Evolutionary conservation across 75 land plant genomes (phyloP), one percentile per base, ranked within the genome.

Genomic region (Isoetes taiwanensis): DNA sequence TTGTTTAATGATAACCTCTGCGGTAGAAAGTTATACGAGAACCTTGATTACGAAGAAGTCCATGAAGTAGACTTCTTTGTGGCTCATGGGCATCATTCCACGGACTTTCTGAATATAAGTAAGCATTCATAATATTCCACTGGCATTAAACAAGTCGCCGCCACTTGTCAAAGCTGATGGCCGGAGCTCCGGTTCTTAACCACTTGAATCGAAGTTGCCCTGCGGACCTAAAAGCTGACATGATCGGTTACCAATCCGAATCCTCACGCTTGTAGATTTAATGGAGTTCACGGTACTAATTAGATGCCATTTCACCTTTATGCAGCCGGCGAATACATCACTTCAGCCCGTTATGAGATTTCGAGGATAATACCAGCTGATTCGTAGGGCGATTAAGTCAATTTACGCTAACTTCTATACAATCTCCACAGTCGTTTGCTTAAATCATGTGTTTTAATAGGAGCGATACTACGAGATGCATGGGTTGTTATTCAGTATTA

Each of bases 1-100:
- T n/a, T n/a, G n/a, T n/a, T n/a, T n/a, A 43, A 5, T 5, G 4
- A 19, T 24, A 3, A 27, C 10, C 24, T 83, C 94, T 81, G 73
- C 78, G 41, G 76, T 78, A 57, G 81, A 71, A 30, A 89, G 96
- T 58, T 89, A 84, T 73, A 42, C 84, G 69, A 1, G 86, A 89
- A 4, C 84, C 90, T 25, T 84, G 72, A 43, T 85, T 83, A 52
- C 84, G 95, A 2, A 88, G 76, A 35, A 88, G 70, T 12, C 77
- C 96, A 52, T 89, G 96, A n/a, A 79, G 39, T 0, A 85, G 57
- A 30, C 80, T 81, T 12, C 96, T 68, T 1, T 26, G 41, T 0
- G 96, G 96, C 55, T 89, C 96, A 5, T 77, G 66, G 0, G 96
- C 77, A 5, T 34, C 48, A 70, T 81, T 59, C 96, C 96, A 89